phyloP scores from a whole-genome alignment of 2,329 filamentous ascomycete genomes.

The Clarireedia paspali region DNA sequence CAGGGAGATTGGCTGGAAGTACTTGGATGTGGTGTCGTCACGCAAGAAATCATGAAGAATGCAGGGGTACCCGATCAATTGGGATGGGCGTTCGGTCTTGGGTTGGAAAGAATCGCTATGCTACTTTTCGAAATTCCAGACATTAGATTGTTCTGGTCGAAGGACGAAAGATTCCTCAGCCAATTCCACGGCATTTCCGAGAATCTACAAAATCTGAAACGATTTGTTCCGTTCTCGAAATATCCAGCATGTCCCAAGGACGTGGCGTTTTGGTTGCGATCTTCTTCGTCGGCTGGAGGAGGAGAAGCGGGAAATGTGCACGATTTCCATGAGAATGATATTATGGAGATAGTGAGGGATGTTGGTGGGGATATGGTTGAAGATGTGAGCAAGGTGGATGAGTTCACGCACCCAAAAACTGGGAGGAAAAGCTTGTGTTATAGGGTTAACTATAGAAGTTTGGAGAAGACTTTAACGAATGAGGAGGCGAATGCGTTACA shows the following conservation, averaged over 20 bases:
- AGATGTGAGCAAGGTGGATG: conserved; percentile 76
- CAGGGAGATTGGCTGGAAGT: conserved; percentile 93
- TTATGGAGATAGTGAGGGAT: conserved; percentile 90
- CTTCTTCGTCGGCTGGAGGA: conserved; percentile 38
- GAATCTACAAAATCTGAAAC: conserved; percentile 41
- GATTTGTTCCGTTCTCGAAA: conserved; percentile 84
- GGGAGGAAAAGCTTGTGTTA: conserved; percentile 82
- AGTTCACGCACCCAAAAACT: conserved; percentile 83
- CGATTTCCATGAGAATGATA: conserved; percentile 85
- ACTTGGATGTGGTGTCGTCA: conserved; percentile 83
- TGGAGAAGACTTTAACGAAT: conserved; percentile 85
- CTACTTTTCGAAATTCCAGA: conserved; percentile 93
- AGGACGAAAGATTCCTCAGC: conserved; percentile 72
- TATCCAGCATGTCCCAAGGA: conserved; percentile 86
- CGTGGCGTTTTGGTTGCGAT: conserved; percentile 81
- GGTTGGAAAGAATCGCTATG: conserved; percentile 94
- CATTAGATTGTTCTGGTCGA: conserved; percentile 93
- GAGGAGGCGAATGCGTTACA: conserved; percentile 73
- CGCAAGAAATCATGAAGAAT: conserved; percentile 72
- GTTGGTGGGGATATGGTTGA: conserved; percentile 79
- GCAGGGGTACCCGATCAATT: conserved; percentile 68
- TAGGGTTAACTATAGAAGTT: conserved; percentile 84
- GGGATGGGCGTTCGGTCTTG: conserved; percentile 94
- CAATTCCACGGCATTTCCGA: conserved; percentile 67
- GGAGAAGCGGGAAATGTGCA: conserved; percentile 34